Percentiles rank a stretch among this genome's conserved stretches.
phyloP scores from a whole-genome alignment of 2,329 filamentous ascomycete genomes.

The Aspergillus flavus region DNA sequence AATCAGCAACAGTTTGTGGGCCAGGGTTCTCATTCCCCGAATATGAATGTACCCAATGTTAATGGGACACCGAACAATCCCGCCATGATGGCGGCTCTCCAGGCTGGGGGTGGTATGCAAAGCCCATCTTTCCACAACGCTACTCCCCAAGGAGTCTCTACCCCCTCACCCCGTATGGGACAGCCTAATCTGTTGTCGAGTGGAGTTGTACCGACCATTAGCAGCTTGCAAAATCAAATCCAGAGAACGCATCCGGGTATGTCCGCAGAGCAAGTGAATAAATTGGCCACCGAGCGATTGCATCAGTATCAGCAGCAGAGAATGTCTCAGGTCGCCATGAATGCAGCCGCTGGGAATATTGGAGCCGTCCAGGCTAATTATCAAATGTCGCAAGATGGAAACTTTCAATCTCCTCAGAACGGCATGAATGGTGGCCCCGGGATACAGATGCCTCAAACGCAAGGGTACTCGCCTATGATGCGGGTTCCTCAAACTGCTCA shows the following conservation, averaged over 20 bases:
- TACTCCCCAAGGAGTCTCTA: slow-evolving; percentile 43
- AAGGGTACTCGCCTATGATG: slow-evolving; percentile 57
- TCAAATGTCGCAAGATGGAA: slow-evolving; percentile 43
- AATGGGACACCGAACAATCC: slow-evolving; percentile 45
- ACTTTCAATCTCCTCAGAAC: slow-evolving; percentile 38
- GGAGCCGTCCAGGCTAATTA: slow-evolving; percentile 44
- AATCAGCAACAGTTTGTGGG: slow-evolving; percentile 44
- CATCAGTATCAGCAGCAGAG: slow-evolving; percentile 50
- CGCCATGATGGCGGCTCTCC: slow-evolving; percentile 49
- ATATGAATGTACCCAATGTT: slow-evolving; percentile 45
- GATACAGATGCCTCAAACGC: slow-evolving; percentile 51
- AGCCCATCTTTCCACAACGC: slow-evolving; percentile 48
- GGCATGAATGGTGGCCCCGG: slow-evolving; percentile 38
- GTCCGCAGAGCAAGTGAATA: slow-evolving; percentile 56
- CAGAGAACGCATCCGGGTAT: slow-evolving; percentile 55
- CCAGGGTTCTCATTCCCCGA: slow-evolving; percentile 49
- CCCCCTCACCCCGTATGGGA: slow-evolving; percentile 50
- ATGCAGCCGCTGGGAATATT: slow-evolving; percentile 53
- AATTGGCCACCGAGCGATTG: slow-evolving; percentile 55
- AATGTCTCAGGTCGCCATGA: slow-evolving; percentile 56
- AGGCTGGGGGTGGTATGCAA: slow-evolving; percentile 44
- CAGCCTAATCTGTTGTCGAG: slow-evolving; percentile 55
- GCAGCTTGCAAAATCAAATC: slow-evolving; percentile 55
- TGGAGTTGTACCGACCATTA: slow-evolving; percentile 58
- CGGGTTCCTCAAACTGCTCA: slow-evolving; percentile 52